Evolutionary conservation across 2,329 filamentous ascomycete species (phyloP), one percentile per base, ranked within the genome.

Genomic region (Colletotrichum sp.): DNA sequence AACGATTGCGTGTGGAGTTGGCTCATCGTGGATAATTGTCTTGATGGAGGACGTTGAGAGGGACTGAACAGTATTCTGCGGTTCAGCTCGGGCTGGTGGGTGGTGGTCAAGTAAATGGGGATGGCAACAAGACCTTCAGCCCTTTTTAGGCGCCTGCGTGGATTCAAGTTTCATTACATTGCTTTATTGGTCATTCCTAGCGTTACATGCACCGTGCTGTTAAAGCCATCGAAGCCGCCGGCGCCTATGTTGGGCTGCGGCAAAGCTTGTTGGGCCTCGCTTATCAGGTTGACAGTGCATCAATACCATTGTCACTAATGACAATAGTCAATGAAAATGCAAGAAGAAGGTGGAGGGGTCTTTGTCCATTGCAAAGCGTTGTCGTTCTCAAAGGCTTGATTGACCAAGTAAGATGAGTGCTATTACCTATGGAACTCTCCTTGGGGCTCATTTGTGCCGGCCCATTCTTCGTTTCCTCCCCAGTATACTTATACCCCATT

Each of bases 21-120:
- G n/a, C n/a, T 52, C 44, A 52, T 52, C n/a, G 12, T 13, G 44
- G 44, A 22, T 2, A 1, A 52, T 7, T 7, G 44, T 3, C 6
- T 1, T 22, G 11, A 3, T 52, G 44, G n/a, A 52, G 3, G 44
- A 52, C 1, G 44, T 22, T 52, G 44, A 1, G 13, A 49, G 44
- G 6, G 19, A 4, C 4, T 4, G 44, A n/a, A 1, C 44, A 19
- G 44, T 22, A 8, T 49, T 8, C 5, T 52, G 11, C n/a, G 44
- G n/a, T 22, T 22, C 44, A 52, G n/a, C 44, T 3, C 44, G 5
- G 44, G 44, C 6, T n/a, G 6, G 44, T 22, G 1, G 11, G 2
- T 22, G n/a, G 2, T 13, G 1, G 4, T 3, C 2, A 22, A 2
- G n/a, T 52, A 52, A 1, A 22, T 52, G 19, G 6, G 44, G 19